Evolutionary conservation across 176 grass and related monocot species (phyloP).

Genomic region (Secale cereale): DNA sequence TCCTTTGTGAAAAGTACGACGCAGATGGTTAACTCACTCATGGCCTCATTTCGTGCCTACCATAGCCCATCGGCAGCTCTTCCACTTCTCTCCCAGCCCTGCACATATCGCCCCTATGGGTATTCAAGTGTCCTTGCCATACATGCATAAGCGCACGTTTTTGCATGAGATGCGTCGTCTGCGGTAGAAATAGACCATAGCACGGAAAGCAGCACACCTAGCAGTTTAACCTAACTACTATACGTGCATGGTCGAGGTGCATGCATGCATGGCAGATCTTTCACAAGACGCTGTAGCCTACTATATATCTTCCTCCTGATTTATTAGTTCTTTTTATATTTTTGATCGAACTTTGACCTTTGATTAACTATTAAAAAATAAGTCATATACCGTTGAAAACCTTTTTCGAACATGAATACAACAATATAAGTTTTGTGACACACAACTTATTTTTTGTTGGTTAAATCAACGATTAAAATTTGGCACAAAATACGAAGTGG

Average conservation of each 20-base stretch:
- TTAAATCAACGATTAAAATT: no score
- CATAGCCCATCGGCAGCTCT: background rate
- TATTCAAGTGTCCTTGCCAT: background rate
- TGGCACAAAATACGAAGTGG: no score
- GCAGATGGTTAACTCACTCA: constrained; percentile 37
- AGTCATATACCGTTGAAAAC: no score
- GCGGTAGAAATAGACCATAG: constrained; percentile 1
- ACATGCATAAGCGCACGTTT: background rate
- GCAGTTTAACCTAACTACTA: background rate
- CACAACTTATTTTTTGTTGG: no score
- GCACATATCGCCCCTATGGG: background rate
- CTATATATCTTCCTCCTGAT: no score
- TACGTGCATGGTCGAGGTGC: background rate
- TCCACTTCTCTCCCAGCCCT: background rate
- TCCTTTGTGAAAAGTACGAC: constrained; percentile 43
- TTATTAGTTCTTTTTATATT: no score
- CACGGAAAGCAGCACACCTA: background rate
- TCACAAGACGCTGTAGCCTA: background rate
- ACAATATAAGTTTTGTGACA: no score
- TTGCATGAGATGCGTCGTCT: background rate
- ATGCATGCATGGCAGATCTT: constrained; percentile 12
- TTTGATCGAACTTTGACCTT: no score
- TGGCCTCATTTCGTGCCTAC: constrained; percentile 35
- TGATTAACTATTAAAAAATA: no score
- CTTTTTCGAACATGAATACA: no score